These are phyloP conservation scores for Yamadazyma triangularis DNA, from an alignment of 1,139 yeast species.

Conservation along the genomic window DNA sequence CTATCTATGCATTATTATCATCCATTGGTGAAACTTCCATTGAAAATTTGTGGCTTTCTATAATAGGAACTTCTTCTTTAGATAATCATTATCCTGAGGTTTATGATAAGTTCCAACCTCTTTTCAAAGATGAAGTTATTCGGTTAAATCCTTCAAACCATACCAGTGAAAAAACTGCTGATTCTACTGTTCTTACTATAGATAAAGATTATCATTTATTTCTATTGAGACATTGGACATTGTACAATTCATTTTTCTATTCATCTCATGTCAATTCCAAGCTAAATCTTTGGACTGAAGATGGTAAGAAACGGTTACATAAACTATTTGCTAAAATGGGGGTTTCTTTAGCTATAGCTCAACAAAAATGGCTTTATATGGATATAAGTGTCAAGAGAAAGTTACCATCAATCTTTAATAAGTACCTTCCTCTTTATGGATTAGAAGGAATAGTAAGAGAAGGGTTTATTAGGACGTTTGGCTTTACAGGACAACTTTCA, in stretches of 20 bases:
- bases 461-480: conserved; percentile 83
- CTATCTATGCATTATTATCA: conserved; percentile 74
- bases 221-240: conserved; percentile 85
- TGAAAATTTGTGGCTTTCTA: conserved; percentile 78
- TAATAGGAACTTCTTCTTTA: conserved; percentile 82
- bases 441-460: conserved; percentile 79
- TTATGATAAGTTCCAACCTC: conserved; percentile 67
- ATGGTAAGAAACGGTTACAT: conserved; percentile 81
- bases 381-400: conserved; percentile 75
- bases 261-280: conserved; percentile 89
- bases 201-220: conserved; percentile 87
- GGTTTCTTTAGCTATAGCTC: conserved; percentile 79
- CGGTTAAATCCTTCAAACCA: conserved; percentile 47
- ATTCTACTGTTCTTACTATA: conserved; percentile 57
- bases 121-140: conserved; percentile 77
- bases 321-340: conserved; percentile 97
- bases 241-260: conserved; percentile 86
- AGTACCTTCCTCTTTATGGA: conserved; percentile 72
- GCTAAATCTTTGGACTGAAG: conserved; percentile 84
- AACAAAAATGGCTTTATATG: conserved; percentile 91
- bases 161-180: conserved; percentile 47
- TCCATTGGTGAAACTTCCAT: conserved; percentile 59
- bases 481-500: conserved; percentile 79
- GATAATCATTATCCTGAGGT: conserved; percentile 74
- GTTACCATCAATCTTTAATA: conserved; percentile 63